A percentile compares a stretch with the other conserved stretches of the same genome.
Conservation (phyloP, 768 basidiomycete species). For the Dioszegia aurantiaca region DNA sequence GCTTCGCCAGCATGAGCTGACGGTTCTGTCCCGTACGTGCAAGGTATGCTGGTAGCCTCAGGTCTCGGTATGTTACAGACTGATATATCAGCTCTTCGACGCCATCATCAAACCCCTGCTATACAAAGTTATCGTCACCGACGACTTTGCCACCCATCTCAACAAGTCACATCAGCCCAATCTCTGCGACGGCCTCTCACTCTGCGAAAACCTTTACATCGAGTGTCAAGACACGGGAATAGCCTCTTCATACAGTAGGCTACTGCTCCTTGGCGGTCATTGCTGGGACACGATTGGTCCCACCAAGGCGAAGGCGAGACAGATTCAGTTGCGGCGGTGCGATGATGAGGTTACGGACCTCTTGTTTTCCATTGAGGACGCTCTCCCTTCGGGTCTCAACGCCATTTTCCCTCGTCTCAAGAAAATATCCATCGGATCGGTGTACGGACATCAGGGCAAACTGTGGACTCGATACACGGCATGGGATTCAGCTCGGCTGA, state of each 20-base stretch:
- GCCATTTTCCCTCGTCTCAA: not conserved
- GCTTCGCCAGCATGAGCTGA: too few species aligned
- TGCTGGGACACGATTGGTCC: not conserved
- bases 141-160: not conserved
- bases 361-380: not conserved
- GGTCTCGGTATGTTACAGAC: too few species aligned
- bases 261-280: too few species aligned
- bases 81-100: not conserved
- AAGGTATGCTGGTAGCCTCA: too few species aligned
- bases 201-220: not conserved
- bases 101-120: not conserved
- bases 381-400: too few species aligned
- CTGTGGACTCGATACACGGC: not conserved
- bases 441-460: not conserved
- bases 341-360: not conserved
- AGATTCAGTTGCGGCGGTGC: not conserved
- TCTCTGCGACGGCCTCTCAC: not conserved
- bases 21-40: too few species aligned
- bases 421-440: not conserved
- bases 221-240: not conserved
- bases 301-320: not conserved
- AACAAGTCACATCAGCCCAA: not conserved
- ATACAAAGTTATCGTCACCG: not conserved
- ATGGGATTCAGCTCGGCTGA: not conserved
- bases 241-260: not conserved